Evolutionary conservation across 1,139 yeast species (phyloP), one percentile per base, ranked within the genome.

Genomic region (Diutina siamensis): DNA sequence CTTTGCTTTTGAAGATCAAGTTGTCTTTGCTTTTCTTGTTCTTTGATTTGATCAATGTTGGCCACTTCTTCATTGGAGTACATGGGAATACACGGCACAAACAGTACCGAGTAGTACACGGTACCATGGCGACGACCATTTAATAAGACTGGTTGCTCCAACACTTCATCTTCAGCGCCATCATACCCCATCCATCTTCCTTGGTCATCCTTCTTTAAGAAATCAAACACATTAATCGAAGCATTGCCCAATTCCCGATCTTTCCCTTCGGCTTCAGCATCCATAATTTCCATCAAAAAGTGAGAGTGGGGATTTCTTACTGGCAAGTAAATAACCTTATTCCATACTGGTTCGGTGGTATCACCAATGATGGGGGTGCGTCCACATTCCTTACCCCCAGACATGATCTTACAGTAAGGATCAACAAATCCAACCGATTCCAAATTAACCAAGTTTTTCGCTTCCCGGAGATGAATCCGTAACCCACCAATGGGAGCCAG

Each of bases 381-480:
- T 46, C 72, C 82, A 52, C 70, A 70, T 45, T 76, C 60, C 55
- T 74, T 75, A 53, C 82, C 84, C 55, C 80, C 76, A 48, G 76
- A 60, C 45, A 74, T 55, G 15, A 83, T 68, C 50, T 75, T 71
- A 41, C 80, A 76, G 56, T 81, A 83, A 4, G 94, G 92, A 60
- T 83, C 89, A 54, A 83, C 78, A 50, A 74, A 76, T 47, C 89
- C 89, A 48, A 82, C 74, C 4, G 74, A 63, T 57, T 79, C 84
- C 55, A 78, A 63, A 53, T 83, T 83, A 54, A 74, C 67, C 53
- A 83, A 64, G 46, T 74, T 74, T 15, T 59, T 60, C 17, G 82
- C 84, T 32, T 68, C 64, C 51, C 78, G 71, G 46, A 83, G 54
- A 53, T 77, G 78, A 40, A 83, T 58, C 63, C 82, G 76, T 32